phyloP scores from a whole-genome alignment of 306 rosid genomes.

The Citrullus colocynthis region DNA sequence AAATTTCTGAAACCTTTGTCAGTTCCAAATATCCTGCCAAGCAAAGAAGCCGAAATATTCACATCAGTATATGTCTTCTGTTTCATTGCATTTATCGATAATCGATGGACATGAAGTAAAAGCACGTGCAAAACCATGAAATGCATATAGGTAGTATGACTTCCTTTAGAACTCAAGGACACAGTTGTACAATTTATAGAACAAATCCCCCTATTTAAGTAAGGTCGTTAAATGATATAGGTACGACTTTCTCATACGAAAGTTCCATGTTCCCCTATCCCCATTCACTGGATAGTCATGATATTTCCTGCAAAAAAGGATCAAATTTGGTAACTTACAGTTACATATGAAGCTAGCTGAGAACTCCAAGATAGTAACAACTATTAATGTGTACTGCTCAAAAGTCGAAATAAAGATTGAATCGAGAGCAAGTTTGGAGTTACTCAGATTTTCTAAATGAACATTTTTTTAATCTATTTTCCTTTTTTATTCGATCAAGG shows the following conservation, averaged over 20 bases:
- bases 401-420: background rate
- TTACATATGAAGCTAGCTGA: too few species aligned
- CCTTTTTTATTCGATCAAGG: background rate
- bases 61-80: background rate
- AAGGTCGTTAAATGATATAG: background rate
- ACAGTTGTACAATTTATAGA: too few species aligned
- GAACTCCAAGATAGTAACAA: background rate
- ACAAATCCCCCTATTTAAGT: too few species aligned
- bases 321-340: too few species aligned
- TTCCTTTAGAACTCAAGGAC: background rate
- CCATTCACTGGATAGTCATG: too few species aligned
- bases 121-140: background rate
- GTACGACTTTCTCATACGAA: background rate
- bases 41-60: background rate
- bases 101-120: background rate
- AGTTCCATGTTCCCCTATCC: background rate
- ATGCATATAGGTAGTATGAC: background rate
- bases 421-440: background rate
- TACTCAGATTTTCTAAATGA: background rate
- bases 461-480: background rate
- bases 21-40: constrained; percentile 71
- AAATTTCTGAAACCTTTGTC: constrained; percentile 76
- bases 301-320: too few species aligned
- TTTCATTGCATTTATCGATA: background rate
- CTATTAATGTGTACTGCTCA: background rate